Evolutionary conservation across 805 yeast species (phyloP), one percentile per base, ranked within the genome.

Genomic region (Zygosaccharomyces gambellarensis): DNA sequence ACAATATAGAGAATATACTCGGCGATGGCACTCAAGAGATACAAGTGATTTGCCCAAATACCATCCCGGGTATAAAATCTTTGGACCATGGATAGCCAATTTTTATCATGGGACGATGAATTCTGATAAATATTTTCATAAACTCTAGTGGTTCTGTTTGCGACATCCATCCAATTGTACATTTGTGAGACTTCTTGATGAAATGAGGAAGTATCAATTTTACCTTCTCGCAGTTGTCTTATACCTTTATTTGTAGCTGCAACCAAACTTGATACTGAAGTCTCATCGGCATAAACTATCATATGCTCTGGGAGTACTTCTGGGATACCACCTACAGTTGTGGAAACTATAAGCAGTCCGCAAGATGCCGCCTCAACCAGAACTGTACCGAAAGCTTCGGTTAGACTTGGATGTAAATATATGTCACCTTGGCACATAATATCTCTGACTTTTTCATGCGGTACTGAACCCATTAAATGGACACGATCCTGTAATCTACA

Each of bases 311-410:
- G 99, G 34, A 94, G 69, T 3, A 94, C 98, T 63, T 94, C 99
- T 0, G 97, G 97, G 36, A 94, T 90, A 4, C 99, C 99, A 10
- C 99, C 99, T 0, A 94, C 99, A 50, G 82, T 81, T 0, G 99
- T 94, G 0, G 97, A 90, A 0, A 94, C 99, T 2, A 94, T 96
- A 17, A 87, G 74, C 32, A 94, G 67, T 0, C 97, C 97, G 72
- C 98, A 94, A 1, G 96, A 85, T 0, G 97, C 99, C 0, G 99
- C 99, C 64, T 94, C 99, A 0, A 94, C 96, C 9, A 94, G 71
- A 0, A 89, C 98, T 0, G 99, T 94, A 2, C 99, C 99, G 69
- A 94, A 94, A 0, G 98, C 99, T 65, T 94, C 99, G 0, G 98
- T 94, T 36, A 94, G 73, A 0, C 97, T 83, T 0, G 99, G 90